These are phyloP conservation scores for Ganoderma lingzhi DNA, from an alignment of 1,284 basidiomycete genomes.

Conservation along the genomic window DNA sequence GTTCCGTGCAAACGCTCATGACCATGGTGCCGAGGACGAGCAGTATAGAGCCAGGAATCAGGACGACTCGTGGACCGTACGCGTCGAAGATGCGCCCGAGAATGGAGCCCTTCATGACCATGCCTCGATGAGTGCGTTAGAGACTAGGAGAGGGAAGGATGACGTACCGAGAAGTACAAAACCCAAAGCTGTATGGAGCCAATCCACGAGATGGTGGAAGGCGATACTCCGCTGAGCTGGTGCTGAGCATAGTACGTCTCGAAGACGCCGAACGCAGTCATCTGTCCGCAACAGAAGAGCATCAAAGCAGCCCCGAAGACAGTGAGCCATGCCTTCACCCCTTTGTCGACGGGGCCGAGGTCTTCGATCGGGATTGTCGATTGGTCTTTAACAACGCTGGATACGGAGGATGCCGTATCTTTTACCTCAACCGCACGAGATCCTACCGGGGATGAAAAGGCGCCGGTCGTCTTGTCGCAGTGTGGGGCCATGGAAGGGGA, in stretches of 20 bases:
- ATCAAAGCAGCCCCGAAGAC: slow-evolving; percentile 46
- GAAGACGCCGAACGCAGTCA: slow-evolving; percentile 49
- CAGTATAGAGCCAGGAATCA: slow-evolving; percentile 43
- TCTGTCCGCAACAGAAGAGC: slow-evolving; percentile 47
- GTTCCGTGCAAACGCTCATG: slow-evolving; percentile 44
- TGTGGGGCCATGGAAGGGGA: neutral
- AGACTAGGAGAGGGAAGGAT: neutral
- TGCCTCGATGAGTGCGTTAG: neutral
- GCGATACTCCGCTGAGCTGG: slow-evolving; percentile 43
- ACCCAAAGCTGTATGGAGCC: slow-evolving; percentile 52
- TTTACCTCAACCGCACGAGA: neutral
- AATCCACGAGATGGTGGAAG: slow-evolving; percentile 56
- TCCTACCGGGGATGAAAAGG: neutral
- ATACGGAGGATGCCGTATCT: neutral
- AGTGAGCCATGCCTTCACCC: slow-evolving; percentile 44
- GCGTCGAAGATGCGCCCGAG: slow-evolving; percentile 47
- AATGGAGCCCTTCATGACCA: slow-evolving; percentile 40
- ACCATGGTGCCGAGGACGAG: slow-evolving; percentile 46
- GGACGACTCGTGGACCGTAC: slow-evolving; percentile 40
- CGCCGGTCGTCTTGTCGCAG: neutral
- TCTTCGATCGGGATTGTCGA: neutral
- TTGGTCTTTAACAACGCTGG: neutral
- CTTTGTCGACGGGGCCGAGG: slow-evolving; percentile 34
- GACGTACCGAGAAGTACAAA: slow-evolving; percentile 48
- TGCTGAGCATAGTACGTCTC: slow-evolving; percentile 53